Percentiles rank a stretch among this genome's conserved stretches.
Conservation (phyloP, 2,329 filamentous ascomycete genomes). For the Pezicula radicicola region DNA sequence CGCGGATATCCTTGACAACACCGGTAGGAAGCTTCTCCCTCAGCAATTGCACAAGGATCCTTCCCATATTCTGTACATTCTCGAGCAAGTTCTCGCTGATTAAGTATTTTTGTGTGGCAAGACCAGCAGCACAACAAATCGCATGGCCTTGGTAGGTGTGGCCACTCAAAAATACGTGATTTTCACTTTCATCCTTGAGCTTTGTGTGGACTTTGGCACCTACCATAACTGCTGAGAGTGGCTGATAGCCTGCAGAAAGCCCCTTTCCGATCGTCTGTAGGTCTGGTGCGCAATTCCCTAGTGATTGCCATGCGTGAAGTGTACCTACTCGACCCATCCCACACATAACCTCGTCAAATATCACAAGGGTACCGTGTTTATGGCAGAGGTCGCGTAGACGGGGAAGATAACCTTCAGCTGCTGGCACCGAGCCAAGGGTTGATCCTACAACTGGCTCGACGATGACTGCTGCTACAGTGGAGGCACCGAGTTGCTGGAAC, state of each 20-base stretch:
- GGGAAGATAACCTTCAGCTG: slow-evolving; percentile 62
- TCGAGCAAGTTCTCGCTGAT: slow-evolving; percentile 49
- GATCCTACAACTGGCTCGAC: slow-evolving; percentile 64
- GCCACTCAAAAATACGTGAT: not conserved
- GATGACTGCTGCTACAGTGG: slow-evolving; percentile 60
- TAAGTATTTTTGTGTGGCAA: slow-evolving; percentile 48
- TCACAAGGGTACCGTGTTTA: slow-evolving; percentile 64
- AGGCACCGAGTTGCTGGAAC: slow-evolving; percentile 52
- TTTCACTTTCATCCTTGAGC: slow-evolving; percentile 37
- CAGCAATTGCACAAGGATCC: slow-evolving; percentile 36
- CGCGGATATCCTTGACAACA: not conserved
- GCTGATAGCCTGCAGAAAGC: slow-evolving; percentile 56
- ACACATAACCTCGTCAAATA: slow-evolving; percentile 66
- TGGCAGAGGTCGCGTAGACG: slow-evolving; percentile 64
- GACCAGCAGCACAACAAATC: not conserved
- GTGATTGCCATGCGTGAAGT: slow-evolving; percentile 47
- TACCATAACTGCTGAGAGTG: slow-evolving; percentile 55
- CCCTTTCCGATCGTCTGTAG: slow-evolving; percentile 63
- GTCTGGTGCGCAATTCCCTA: slow-evolving; percentile 50
- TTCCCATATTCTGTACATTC: slow-evolving; percentile 47
- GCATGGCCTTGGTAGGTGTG: not conserved
- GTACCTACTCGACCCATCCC: slow-evolving; percentile 45
- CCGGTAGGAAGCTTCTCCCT: slow-evolving; percentile 5
- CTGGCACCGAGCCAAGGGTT: slow-evolving; percentile 62
- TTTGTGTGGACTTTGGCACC: slow-evolving; percentile 25